A percentile compares a stretch with the other conserved stretches of the same genome.
These are phyloP conservation scores for Fraxinus ornus DNA, from an alignment of 305 asterid species.

Conservation along the genomic window DNA sequence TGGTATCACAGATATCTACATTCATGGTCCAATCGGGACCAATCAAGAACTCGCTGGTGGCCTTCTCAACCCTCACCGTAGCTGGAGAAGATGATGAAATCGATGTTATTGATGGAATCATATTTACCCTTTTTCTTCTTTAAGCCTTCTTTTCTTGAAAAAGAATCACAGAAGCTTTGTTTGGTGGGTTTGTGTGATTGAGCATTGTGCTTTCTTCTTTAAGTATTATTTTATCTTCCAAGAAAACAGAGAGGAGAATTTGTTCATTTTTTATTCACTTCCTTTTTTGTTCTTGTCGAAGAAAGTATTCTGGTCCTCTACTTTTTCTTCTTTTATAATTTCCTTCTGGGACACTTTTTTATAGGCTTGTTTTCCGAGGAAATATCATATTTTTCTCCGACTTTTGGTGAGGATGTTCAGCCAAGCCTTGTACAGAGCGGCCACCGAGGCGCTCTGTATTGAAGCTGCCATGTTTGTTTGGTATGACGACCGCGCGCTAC, in stretches of 20 bases:
- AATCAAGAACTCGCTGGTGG: constrained; percentile 96
- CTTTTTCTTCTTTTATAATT: background rate
- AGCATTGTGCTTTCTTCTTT: constrained; percentile 29
- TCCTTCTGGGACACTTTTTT: background rate
- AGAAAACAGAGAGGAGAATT: constrained; percentile 3
- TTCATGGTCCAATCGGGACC: constrained; percentile 97
- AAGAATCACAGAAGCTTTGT: constrained; percentile 30
- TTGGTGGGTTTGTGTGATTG: constrained; percentile 32
- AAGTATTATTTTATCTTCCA: constrained; percentile 10
- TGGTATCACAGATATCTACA: constrained; percentile 81
- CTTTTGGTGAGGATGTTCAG: background rate
- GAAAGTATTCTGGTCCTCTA: background rate
- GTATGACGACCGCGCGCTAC: no score
- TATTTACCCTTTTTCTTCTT: constrained; percentile 1
- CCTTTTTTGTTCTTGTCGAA: background rate
- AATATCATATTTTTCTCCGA: background rate
- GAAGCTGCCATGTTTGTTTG: background rate
- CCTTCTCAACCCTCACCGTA: constrained; percentile 78
- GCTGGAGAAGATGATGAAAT: constrained; percentile 61
- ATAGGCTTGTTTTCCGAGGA: background rate
- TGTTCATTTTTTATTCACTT: background rate
- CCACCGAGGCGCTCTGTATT: background rate
- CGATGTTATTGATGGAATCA: constrained; percentile 46
- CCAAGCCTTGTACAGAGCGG: background rate
- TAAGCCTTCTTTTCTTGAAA: background rate